Evolutionary conservation across 169 alveolate genomes (phyloP).

Genomic region (Plasmodium cynomolgi): DNA sequence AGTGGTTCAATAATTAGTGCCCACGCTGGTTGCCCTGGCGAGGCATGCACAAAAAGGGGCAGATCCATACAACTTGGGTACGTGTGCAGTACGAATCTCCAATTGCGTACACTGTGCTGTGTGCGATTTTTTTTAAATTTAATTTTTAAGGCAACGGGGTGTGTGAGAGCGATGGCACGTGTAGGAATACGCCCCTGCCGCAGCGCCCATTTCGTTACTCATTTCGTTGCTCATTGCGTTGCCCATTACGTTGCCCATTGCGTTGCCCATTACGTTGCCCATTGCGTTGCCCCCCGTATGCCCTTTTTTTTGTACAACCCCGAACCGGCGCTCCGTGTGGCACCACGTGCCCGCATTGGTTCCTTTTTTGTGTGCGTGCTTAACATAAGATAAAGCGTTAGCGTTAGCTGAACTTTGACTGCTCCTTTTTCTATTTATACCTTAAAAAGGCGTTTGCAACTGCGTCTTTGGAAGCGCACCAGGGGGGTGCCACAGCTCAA

Average conservation of each 20-base stretch:
- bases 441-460: neutral
- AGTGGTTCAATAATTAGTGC: conserved; percentile 80
- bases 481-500: neutral
- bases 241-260: neutral
- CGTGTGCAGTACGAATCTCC: neutral
- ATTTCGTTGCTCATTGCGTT: neutral
- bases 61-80: neutral
- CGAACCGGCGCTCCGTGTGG: neutral
- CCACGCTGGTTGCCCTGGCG: neutral
- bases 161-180: neutral
- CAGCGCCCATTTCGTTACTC: neutral
- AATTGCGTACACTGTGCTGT: neutral
- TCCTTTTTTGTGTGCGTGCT: neutral
- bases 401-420: neutral
- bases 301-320: neutral
- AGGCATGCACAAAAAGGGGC: neutral
- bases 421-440: neutral
- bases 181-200: neutral
- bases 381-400: neutral
- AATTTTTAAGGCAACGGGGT: conserved; percentile 12
- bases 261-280: neutral
- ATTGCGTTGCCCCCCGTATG: neutral
- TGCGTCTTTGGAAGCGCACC: neutral
- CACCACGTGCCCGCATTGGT: neutral
- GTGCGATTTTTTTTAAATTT: conserved; percentile 19